These are phyloP conservation scores for Thielaviopsis cerberus DNA, from an alignment of 2,329 filamentous ascomycete species.

Conservation along the genomic window DNA sequence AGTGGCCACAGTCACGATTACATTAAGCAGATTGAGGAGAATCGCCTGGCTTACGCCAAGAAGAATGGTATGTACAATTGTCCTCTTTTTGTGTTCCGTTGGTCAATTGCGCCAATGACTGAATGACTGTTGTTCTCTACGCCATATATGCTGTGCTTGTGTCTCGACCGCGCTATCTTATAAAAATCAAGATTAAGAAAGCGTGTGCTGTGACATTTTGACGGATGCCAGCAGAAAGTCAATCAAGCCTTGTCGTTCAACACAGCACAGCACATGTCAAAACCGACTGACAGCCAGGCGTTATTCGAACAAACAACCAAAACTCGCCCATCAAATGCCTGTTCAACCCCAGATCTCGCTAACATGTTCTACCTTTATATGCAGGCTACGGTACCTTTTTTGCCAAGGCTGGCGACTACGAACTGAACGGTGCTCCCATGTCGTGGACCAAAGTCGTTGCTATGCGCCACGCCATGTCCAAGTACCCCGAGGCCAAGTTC, in stretches of 20 bases:
- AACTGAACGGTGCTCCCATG: slow-evolving; percentile 37
- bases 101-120: neutral
- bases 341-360: neutral
- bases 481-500: slow-evolving; percentile 57
- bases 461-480: slow-evolving; percentile 70
- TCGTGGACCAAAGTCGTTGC: slow-evolving; percentile 70
- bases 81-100: neutral
- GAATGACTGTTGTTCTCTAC: neutral
- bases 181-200: neutral
- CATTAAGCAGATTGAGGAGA: slow-evolving; percentile 56
- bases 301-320: neutral
- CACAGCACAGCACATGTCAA: neutral
- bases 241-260: neutral
- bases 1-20: slow-evolving; percentile 34
- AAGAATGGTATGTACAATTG: slow-evolving; percentile 50
- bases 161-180: neutral
- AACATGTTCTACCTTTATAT: neutral
- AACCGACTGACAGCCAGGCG: neutral
- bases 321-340: neutral
- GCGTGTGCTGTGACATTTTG: neutral
- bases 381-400: slow-evolving; percentile 76
- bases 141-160: neutral
- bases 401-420: slow-evolving; percentile 57
- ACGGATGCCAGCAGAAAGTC: neutral
- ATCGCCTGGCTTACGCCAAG: slow-evolving; percentile 67